Evolutionary conservation across 176 grass and related monocot genomes (phyloP), one percentile per base, ranked within the genome.

Genomic region (Musa beccarii): DNA sequence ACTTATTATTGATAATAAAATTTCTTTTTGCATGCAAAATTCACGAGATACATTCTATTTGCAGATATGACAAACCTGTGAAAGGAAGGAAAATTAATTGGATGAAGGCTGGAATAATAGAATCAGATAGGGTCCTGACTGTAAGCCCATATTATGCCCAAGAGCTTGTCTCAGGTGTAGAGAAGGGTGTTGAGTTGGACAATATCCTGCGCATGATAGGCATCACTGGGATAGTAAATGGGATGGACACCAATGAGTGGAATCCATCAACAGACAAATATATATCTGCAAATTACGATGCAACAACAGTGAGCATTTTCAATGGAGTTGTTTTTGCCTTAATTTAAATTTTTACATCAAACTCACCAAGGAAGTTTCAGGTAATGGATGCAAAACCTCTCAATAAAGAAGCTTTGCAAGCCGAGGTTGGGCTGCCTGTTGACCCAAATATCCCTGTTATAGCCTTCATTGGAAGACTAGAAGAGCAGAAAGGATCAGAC

Each of bases 401-500:
- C 1, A 93, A 93, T 79, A 98, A 98, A 84, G 88, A 98, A 69
- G 90, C 90, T 20, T 77, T 98, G 79, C 94, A 98, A 84, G 94
- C 94, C 15, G 88, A 76, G 54, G 84, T 81, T 1, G 94, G 94
- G 9, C 83, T 97, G 25, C 88, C 94, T 52, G 90, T 93, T 43
- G 79, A 91, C 72, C 22, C 73, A 52, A 79, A 87, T n/a, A 83
- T 89, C 15, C 94, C 90, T 1, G 81, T 97, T 56, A 64, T 97
- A 11, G 94, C 84, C 9, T 97, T 97, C 84, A 85, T 97, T 3
- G 94, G 94, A 52, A 87, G 90, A 82, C 80, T 97, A 9, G 94
- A 97, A 78, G 94, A 97, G 73, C 94, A 97, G 87, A 97, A 97
- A 79, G 94, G 94, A 54, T 89, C 94, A 34, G 94, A 97, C 80